Evolutionary conservation across 805 yeast genomes (phyloP).

Genomic region (Saturnispora hagleri): DNA sequence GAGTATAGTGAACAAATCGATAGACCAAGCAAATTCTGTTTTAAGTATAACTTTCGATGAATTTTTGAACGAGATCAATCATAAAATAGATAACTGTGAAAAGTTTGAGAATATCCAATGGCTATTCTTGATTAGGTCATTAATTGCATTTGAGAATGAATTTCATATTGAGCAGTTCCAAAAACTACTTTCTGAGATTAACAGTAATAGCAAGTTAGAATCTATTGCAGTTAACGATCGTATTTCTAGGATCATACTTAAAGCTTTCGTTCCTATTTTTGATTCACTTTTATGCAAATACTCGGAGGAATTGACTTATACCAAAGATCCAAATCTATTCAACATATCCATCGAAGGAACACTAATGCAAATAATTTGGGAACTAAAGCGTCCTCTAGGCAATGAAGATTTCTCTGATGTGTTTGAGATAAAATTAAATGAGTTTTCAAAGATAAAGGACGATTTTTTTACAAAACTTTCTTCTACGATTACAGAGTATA

Average conservation of each 20-base stretch:
- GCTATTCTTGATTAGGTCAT: slow-evolving; percentile 21
- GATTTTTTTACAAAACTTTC: neutral
- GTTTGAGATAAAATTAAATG: slow-evolving; percentile 7
- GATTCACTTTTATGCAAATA: slow-evolving; percentile 9
- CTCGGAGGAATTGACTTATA: neutral
- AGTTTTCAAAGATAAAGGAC: neutral
- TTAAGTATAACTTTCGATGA: slow-evolving; percentile 14
- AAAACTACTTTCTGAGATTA: slow-evolving; percentile 3
- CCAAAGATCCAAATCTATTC: slow-evolving; percentile 16
- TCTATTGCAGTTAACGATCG: neutral
- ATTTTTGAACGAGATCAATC: slow-evolving; percentile 14
- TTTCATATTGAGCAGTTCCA: slow-evolving; percentile 15
- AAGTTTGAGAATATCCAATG: slow-evolving; percentile 12
- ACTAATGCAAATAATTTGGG: slow-evolving; percentile 15
- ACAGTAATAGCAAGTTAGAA: neutral
- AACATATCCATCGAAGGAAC: slow-evolving; percentile 18
- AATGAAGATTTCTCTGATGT: slow-evolving; percentile 24
- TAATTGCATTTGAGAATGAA: slow-evolving; percentile 19
- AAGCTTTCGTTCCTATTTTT: slow-evolving; percentile 11
- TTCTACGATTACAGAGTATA: neutral
- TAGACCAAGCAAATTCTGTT: slow-evolving; percentile 8
- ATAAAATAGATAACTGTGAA: neutral
- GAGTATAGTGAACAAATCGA: slow-evolving; percentile 14
- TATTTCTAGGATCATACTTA: slow-evolving; percentile 10
- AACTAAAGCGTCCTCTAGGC: slow-evolving; percentile 3